Evolutionary conservation across 129 eudicot genomes (phyloP), one percentile per base, ranked within the genome.

Genomic region (Kitagawia praeruptora): DNA sequence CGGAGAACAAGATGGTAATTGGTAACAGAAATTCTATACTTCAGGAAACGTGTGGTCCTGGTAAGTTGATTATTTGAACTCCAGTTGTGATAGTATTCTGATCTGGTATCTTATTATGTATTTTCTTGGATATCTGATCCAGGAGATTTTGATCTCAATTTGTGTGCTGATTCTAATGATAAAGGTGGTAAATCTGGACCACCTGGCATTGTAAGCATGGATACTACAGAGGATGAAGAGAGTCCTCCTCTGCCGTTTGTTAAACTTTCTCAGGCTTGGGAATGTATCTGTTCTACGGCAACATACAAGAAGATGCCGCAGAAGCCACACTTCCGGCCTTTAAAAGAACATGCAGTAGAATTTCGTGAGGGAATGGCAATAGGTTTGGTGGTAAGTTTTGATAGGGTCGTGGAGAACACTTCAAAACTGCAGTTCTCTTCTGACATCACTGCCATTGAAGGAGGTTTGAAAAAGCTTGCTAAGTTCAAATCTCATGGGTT

Each of bases 321-420:
- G 73, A 86, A 80, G 34, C 99, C 99, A 10, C 99, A 95, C 85
- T 95, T 95, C 76, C 81, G 74, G 13, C 90, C 97, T 3, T 70
- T 95, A 66, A 80, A 77, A 46, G 70, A 79, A 0, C 80, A 76
- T 75, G 87, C 82, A 69, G 91, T 80, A 75, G 81, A 85, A 66
- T 45, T 74, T 38, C 96, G 95, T 6, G 97, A 95, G 83, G 99
- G 97, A 27, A 54, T 85, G 73, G 97, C 99, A 69, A 85, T 88
- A n/a, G 93, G 90, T 12, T 71, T 44, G 78, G 88, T 96, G 95
- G 92, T 96, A 4, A 90, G 82, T 6, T 96, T 89, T 64, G 64
- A 86, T 18, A 83, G 86, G 4, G 78, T 89, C 71, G 89, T 88
- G 3, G 97, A 90, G 49, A 81, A 38, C 78, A 79, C 89, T 8